Evolutionary conservation across 129 eudicot species (phyloP).

Genomic region (Flaveria trinervia): DNA sequence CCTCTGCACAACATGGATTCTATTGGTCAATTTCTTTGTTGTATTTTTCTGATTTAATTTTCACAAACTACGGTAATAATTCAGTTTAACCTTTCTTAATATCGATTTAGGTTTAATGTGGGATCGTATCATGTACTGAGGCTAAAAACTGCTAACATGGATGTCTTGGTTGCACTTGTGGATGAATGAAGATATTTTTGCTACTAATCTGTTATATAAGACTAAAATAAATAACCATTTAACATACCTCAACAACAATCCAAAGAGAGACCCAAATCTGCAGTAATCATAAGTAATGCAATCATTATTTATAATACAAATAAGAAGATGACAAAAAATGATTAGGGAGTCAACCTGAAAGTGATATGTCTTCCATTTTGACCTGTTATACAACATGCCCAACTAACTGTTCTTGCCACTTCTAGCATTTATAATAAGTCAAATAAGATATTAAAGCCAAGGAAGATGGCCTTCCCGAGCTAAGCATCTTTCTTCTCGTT

Average conservation of each 20-base stretch:
- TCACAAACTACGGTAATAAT: conserved; percentile 1
- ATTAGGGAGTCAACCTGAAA: background rate
- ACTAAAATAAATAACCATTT: no score
- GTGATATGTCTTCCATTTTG: background rate
- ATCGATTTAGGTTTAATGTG: no score
- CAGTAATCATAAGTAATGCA: background rate
- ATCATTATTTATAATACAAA: background rate
- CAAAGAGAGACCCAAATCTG: no score
- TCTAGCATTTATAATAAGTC: no score
- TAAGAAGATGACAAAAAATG: background rate
- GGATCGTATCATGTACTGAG: conserved; percentile 59
- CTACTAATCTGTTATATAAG: no score
- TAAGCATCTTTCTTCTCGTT: no score
- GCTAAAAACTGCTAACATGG: conserved; percentile 61
- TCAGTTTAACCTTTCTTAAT: background rate
- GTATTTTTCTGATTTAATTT: background rate
- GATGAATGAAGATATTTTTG: no score
- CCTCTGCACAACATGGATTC: conserved; percentile 57
- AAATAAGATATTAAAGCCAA: no score
- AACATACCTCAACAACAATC: no score
- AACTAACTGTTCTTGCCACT: no score
- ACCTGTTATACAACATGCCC: background rate
- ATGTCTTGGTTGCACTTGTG: conserved; percentile 57
- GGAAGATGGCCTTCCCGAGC: no score
- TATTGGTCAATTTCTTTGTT: conserved; percentile 6